Base-by-base conservation (phyloP, 2,329 filamentous ascomycete genomes). In the Fusarium luffae region DNA sequence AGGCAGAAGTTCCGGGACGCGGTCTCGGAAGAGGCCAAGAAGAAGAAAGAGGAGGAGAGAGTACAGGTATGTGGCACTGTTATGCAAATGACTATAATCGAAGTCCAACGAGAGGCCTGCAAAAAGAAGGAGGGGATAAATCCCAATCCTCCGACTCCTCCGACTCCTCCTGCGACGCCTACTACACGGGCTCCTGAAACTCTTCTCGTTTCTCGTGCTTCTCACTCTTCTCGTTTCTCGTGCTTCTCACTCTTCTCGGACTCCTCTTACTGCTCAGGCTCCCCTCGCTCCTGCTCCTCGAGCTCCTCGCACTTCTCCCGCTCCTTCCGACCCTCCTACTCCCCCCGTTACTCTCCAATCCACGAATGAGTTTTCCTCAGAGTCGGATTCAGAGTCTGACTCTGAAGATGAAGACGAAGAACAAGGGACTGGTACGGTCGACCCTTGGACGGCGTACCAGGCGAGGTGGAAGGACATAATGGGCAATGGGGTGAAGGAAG, bases 1-100 rank as follows among this genome's bases (percentile, higher is more conserved):
- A 37, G 5, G 18, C 1, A 37, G 10, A 37, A 7, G 34, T 37
- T 37, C 1, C 10, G 3, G 0, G 10, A 37, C 5, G 34, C 18
- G 10, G 18, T 1, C 7, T 4, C 0, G 0, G 34, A 12, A 7
- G 34, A 12, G 18, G 34, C 10, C 1, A 37, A 1, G 34, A 37
- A 1, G 34, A 37, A n/a, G 18, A 6, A 37, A 7, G 34, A n/a
- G 5, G 34, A 37, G 10, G 18, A 12, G 5, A 37, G 16, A 10
- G 27, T 27, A 10, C 27, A 37, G 34, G 18, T 37, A 37, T 37
- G 18, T n/a, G 34, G 18, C 11, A 37, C 18, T 37, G 34, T 12
- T n/a, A n/a, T 37, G 5, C 10, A 37, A 12, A 2, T n/a, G 18
- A 10, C 34, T 37, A 37, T n/a, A 12, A 3, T n/a, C 1, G 5